Conservation (phyloP, 2,329 filamentous ascomycete species). For the Cucurbitaria berberidis region DNA sequence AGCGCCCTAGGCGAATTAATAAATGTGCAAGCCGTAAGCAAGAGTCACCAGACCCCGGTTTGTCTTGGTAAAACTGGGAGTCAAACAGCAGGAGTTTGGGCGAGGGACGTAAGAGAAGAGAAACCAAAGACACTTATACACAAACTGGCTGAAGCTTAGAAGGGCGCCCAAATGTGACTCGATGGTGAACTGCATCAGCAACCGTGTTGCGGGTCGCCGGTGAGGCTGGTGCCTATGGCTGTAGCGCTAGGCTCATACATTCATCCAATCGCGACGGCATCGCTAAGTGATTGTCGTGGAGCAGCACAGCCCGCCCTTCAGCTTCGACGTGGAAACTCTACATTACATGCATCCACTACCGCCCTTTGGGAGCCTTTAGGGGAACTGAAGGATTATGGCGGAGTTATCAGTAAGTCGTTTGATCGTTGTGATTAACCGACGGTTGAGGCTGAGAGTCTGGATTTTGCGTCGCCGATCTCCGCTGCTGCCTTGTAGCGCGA, state of each 20-base stretch:
- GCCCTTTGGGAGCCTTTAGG: no score
- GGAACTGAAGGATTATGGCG: not conserved
- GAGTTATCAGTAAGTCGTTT: not conserved
- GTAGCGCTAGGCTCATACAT: not conserved
- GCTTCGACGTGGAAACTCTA: not conserved
- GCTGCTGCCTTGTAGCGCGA: not conserved
- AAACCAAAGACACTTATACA: not conserved
- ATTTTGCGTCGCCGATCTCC: not conserved
- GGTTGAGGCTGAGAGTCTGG: not conserved
- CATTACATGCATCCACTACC: not conserved
- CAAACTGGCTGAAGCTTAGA: not conserved
- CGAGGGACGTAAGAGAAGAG: not conserved
- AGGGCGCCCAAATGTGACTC: not conserved
- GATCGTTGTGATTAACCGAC: not conserved
- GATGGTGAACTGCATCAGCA: not conserved
- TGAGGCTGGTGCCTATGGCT: conserved; percentile 1
- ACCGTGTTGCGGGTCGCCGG: not conserved
- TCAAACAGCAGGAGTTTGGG: not conserved
- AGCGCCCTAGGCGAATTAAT: not conserved
- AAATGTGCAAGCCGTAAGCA: not conserved
- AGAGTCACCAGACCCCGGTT: not conserved
- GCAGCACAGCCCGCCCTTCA: not conserved
- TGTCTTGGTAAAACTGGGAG: not conserved
- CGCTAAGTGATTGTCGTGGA: not conserved
- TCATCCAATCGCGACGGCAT: not conserved